Percentiles rank a stretch among this genome's conserved stretches.
Conservation (phyloP, 2,329 filamentous ascomycete species). For the Alternaria solani region DNA sequence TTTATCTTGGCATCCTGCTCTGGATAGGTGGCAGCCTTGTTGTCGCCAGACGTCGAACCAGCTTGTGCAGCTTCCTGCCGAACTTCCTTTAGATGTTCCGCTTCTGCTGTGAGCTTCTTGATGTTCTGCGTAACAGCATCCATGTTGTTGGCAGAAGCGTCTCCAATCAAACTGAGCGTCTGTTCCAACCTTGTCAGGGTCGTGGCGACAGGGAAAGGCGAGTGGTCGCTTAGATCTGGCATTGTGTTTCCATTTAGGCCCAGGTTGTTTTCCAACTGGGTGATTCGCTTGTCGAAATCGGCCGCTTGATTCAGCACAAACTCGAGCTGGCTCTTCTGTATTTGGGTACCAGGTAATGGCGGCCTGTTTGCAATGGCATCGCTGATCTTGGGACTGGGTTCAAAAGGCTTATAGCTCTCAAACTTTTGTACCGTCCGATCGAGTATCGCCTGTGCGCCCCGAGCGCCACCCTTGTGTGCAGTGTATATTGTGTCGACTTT, state of each 20-base stretch:
- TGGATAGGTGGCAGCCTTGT: constrained; percentile 54
- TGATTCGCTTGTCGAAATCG: constrained; percentile 84
- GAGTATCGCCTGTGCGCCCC: constrained; percentile 49
- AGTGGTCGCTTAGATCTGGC: constrained; percentile 64
- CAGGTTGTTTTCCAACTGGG: constrained; percentile 79
- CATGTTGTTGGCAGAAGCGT: constrained; percentile 75
- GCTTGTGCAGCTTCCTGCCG: constrained; percentile 38
- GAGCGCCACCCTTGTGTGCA: constrained; percentile 44
- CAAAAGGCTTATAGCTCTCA: constrained; percentile 42
- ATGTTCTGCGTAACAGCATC: constrained; percentile 76
- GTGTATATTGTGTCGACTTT: constrained; percentile 72
- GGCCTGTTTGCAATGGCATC: constrained; percentile 43
- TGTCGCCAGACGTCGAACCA: constrained; percentile 16
- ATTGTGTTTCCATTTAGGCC: constrained; percentile 77
- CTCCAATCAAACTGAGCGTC: constrained; percentile 78
- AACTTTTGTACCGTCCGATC: constrained; percentile 47
- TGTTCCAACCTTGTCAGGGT: constrained; percentile 81
- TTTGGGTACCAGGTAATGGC: constrained; percentile 44
- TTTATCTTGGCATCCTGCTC: constrained; percentile 89
- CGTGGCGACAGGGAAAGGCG: constrained; percentile 74
- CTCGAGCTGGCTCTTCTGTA: constrained; percentile 46
- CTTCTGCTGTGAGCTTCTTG: constrained; percentile 74
- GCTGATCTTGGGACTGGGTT: constrained; percentile 33
- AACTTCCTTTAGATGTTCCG: constrained; percentile 72
- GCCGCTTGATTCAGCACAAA: constrained; percentile 81